Percentiles rank a stretch among this genome's conserved stretches.
Conservation (phyloP, 2,329 filamentous ascomycete species). For the Fusarium sp. region DNA sequence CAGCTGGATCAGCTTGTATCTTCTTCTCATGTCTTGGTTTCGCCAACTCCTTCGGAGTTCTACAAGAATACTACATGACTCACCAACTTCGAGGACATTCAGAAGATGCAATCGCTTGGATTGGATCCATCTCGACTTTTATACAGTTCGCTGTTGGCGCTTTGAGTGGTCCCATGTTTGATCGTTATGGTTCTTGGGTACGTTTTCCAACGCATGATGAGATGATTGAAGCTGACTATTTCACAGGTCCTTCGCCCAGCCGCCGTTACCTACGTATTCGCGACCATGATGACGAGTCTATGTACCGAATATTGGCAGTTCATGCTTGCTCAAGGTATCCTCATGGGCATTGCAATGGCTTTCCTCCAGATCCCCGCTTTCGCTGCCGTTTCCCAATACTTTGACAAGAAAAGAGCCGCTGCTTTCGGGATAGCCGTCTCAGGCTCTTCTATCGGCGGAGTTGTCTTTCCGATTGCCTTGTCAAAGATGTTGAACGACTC, state of each 20-base stretch:
- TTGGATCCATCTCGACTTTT: slow-evolving; percentile 52
- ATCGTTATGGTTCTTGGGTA: slow-evolving; percentile 36
- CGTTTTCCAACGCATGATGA: neutral
- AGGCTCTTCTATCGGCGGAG: slow-evolving; percentile 62
- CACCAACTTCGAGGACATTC: slow-evolving; percentile 48
- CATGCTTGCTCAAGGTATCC: slow-evolving; percentile 61
- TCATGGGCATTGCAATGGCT: slow-evolving; percentile 54
- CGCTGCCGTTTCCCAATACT: slow-evolving; percentile 58
- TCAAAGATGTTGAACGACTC: slow-evolving; percentile 59
- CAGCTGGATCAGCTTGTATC: slow-evolving; percentile 47
- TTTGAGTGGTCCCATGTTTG: slow-evolving; percentile 33
- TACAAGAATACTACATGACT: slow-evolving; percentile 56
- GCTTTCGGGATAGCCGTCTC: slow-evolving; percentile 59
- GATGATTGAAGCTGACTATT: neutral
- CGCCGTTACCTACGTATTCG: slow-evolving; percentile 23
- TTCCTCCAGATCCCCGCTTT: slow-evolving; percentile 58
- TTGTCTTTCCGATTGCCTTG: slow-evolving; percentile 61
- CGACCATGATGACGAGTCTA: slow-evolving; percentile 35
- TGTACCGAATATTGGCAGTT: slow-evolving; percentile 62
- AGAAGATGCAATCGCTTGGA: slow-evolving; percentile 54
- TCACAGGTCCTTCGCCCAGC: slow-evolving; percentile 23
- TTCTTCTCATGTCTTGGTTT: slow-evolving; percentile 56
- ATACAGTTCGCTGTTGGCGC: slow-evolving; percentile 48
- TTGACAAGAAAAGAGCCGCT: slow-evolving; percentile 57
- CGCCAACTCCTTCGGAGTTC: slow-evolving; percentile 57